Conservation (phyloP, 768 basidiomycete species). For the Suillus clintonianus region DNA sequence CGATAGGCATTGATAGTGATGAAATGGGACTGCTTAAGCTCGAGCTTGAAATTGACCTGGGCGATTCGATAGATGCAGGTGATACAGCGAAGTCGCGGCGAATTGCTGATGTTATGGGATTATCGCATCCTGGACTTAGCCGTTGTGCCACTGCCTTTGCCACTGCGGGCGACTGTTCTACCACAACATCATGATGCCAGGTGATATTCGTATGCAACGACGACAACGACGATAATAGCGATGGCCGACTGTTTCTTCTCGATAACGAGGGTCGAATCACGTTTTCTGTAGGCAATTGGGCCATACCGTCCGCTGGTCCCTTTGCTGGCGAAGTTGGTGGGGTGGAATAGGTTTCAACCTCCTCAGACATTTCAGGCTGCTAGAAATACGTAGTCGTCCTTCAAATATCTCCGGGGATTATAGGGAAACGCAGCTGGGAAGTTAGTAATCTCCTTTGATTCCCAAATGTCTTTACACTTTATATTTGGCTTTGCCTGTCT, state of each 20-base stretch:
- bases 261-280: conserved; percentile 41
- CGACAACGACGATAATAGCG: conserved; percentile 15
- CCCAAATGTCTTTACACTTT: not conserved
- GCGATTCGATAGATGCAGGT: conserved; percentile 18
- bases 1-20: conserved; percentile 27
- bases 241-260: conserved; percentile 34
- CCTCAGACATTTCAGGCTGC: conserved; percentile 30
- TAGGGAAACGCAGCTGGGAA: conserved; percentile 12
- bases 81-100: conserved; percentile 17
- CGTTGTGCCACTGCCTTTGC: conserved; percentile 17
- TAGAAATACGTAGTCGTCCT: conserved; percentile 7
- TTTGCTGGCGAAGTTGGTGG: conserved; percentile 43
- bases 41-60: conserved; percentile 27
- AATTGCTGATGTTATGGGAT: conserved; percentile 15
- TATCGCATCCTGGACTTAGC: not conserved
- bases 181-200: conserved; percentile 37
- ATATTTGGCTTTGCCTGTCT: conserved; percentile 6
- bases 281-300: conserved; percentile 11
- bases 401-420: conserved; percentile 8
- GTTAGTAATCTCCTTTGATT: conserved; percentile 6
- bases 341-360: conserved; percentile 44
- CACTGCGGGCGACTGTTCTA: conserved; percentile 33
- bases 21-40: conserved; percentile 22
- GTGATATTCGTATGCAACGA: conserved; percentile 35
- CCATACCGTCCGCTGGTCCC: conserved; percentile 12